Evolutionary conservation across 768 basidiomycete genomes (phyloP).

Genomic region (Austroboletus eburneus): DNA sequence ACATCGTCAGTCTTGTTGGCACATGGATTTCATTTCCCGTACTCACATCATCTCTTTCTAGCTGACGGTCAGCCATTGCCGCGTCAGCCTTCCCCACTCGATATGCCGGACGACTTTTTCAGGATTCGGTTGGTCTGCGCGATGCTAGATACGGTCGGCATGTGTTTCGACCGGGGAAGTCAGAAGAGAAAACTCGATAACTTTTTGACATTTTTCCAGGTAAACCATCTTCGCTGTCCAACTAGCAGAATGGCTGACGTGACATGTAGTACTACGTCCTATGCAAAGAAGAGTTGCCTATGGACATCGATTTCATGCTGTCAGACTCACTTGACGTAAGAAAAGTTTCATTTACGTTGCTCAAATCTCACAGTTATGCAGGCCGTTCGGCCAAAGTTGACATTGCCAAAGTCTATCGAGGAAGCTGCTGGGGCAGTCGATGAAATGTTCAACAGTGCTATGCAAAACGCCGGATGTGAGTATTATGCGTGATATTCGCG

Average conservation of each 20-base stretch:
- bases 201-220: constrained; percentile 92
- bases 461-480: constrained; percentile 57
- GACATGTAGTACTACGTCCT: constrained; percentile 67
- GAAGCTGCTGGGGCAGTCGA: constrained; percentile 89
- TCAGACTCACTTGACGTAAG: constrained; percentile 88
- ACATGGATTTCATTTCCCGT: background rate
- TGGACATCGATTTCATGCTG: constrained; percentile 98
- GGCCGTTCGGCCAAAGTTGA: constrained; percentile 84
- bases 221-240: constrained; percentile 26
- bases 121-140: constrained; percentile 88
- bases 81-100: constrained; percentile 66
- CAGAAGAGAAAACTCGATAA: constrained; percentile 92
- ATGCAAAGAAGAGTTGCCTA: constrained; percentile 87
- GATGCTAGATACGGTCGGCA: constrained; percentile 91
- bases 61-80: constrained; percentile 89
- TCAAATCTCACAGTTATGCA: constrained; percentile 26
- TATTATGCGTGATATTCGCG: constrained; percentile 1
- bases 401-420: constrained; percentile 67
- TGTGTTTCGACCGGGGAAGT: constrained; percentile 94
- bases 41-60: constrained; percentile 32
- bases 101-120: constrained; percentile 97
- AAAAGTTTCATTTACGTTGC: background rate
- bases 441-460: constrained; percentile 73
- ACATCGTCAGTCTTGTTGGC: constrained; percentile 63
- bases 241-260: constrained; percentile 4